Conservation (phyloP, 2,329 filamentous ascomycete species). For the Sporothrix pseudoabietina region DNA sequence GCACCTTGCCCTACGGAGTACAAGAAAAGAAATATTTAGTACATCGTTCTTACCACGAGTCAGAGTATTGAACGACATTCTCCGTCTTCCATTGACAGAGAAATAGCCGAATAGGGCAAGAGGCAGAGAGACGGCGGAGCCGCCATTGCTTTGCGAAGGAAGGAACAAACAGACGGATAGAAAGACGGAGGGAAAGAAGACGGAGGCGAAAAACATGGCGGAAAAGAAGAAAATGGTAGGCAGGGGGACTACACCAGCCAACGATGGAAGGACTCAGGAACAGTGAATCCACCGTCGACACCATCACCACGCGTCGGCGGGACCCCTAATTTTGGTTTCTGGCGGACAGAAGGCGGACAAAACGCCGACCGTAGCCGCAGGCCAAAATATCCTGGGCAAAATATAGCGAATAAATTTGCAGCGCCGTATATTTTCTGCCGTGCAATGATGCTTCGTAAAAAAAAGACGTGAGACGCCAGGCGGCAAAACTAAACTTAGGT, state of each 20-base stretch:
- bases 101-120: no score
- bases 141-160: no score
- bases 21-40: not conserved
- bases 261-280: not conserved
- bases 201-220: not conserved
- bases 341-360: conserved; percentile 6
- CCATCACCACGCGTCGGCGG: conserved; percentile 7
- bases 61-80: not conserved
- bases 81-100: not conserved
- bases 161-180: no score
- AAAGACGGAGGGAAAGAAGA: no score
- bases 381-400: not conserved
- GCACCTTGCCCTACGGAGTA: conserved; percentile 1
- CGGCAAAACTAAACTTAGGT: not conserved
- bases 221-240: not conserved
- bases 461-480: not conserved
- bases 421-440: no score
- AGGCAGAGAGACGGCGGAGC: no score
- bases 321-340: conserved; percentile 7
- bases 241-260: not conserved
- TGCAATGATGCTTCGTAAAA: not conserved
- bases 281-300: not conserved
- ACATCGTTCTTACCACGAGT: not conserved
- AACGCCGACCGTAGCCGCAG: not conserved
- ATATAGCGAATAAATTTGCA: conserved; percentile 23